A percentile compares a stretch with the other conserved stretches of the same genome.
Conservation (phyloP, 2,329 filamentous ascomycete species). For the Colletotrichum theobromicola region DNA sequence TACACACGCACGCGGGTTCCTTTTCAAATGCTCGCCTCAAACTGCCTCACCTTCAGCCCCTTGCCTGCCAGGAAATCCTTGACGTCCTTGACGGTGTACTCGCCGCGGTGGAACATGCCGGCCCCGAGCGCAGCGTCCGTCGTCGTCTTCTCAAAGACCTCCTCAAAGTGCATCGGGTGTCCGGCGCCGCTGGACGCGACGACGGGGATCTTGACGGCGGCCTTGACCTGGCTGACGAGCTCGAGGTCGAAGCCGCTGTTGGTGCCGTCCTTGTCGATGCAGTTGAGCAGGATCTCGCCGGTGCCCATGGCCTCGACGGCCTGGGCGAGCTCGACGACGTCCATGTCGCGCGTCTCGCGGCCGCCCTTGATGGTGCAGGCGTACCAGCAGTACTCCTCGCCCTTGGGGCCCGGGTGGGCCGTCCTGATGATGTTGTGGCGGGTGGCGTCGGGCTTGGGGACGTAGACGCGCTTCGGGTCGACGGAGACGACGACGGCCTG, state of each 20-base stretch:
- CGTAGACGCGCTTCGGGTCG: constrained; percentile 91
- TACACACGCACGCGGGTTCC: not conserved
- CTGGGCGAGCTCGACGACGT: constrained; percentile 84
- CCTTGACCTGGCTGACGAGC: constrained; percentile 87
- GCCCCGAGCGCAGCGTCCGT: constrained; percentile 95
- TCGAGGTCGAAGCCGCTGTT: constrained; percentile 96
- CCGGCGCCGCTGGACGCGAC: constrained; percentile 95
- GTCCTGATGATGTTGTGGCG: constrained; percentile 79
- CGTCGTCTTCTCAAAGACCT: constrained; percentile 85
- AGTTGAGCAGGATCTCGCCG: constrained; percentile 94
- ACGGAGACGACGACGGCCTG: constrained; percentile 97
- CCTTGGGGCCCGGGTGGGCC: constrained; percentile 70
- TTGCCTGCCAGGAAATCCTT: constrained; percentile 79
- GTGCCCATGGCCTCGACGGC: constrained; percentile 96
- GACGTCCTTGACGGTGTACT: constrained; percentile 94
- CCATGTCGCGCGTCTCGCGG: constrained; percentile 90
- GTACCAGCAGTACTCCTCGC: constrained; percentile 91
- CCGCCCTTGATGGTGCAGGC: constrained; percentile 97
- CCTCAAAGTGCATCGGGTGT: constrained; percentile 83
- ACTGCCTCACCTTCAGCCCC: constrained; percentile 79
- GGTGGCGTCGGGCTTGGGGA: constrained; percentile 72
- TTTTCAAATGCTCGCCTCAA: constrained; percentile 61
- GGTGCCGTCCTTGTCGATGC: constrained; percentile 95
- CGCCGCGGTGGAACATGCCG: constrained; percentile 95
- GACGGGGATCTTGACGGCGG: constrained; percentile 86